Percentiles rank a stretch among this genome's conserved stretches.
Conservation (phyloP, 148 eudicot species). For the Tetragonia tetragonoides region DNA sequence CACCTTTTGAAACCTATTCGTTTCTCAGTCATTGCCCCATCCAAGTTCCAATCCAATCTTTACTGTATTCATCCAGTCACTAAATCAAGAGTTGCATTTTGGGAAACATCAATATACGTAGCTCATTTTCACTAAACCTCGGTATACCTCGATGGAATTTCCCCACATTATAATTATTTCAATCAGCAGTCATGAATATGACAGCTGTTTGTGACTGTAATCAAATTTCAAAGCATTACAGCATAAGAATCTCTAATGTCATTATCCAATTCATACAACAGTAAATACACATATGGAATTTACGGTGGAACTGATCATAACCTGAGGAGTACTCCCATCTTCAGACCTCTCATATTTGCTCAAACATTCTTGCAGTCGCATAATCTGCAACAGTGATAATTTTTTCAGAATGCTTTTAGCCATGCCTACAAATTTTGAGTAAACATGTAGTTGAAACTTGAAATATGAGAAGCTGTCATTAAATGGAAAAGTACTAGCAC, state of each 20-base stretch:
- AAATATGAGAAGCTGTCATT: background rate
- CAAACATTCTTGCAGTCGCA: constrained; percentile 92
- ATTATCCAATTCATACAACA: background rate
- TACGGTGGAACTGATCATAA: constrained; percentile 25
- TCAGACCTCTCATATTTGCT: constrained; percentile 84
- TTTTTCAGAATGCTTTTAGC: constrained; percentile 9
- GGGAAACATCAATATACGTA: too few species aligned
- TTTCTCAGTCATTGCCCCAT: too few species aligned
- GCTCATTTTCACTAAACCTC: too few species aligned
- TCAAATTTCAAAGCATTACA: background rate
- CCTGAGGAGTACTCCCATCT: constrained; percentile 91
- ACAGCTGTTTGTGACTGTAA: background rate
- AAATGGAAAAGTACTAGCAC: background rate
- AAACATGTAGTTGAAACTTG: background rate
- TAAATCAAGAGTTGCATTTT: too few species aligned
- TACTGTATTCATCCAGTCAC: too few species aligned
- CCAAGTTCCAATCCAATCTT: too few species aligned
- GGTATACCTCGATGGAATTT: too few species aligned
- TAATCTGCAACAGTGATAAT: constrained; percentile 48
- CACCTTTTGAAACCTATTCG: too few species aligned
- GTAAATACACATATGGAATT: background rate
- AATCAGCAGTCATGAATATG: background rate
- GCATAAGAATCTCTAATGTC: background rate
- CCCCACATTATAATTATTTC: background rate
- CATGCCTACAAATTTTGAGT: background rate